These are phyloP conservation scores for Suillus spraguei DNA, from an alignment of 768 basidiomycete species.

Conservation along the genomic window DNA sequence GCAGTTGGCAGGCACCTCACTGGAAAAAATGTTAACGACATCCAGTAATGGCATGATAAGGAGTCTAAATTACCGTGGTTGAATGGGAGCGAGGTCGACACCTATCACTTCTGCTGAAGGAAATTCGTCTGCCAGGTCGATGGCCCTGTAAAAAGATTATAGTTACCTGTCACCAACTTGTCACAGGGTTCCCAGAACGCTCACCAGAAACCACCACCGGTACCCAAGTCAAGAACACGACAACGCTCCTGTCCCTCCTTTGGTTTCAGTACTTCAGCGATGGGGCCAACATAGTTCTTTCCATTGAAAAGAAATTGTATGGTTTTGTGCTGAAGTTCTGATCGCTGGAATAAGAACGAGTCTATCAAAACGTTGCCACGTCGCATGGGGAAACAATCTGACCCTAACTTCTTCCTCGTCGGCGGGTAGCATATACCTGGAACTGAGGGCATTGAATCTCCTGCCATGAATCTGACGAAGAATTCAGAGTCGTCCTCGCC, in stretches of 20 bases:
- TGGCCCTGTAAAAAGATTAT: conserved; percentile 49
- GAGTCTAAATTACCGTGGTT: conserved; percentile 54
- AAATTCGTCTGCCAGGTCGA: conserved; percentile 76
- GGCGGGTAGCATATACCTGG: conserved; percentile 62
- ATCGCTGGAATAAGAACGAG: conserved; percentile 46
- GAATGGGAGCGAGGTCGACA: conserved; percentile 72
- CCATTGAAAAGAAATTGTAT: conserved; percentile 68
- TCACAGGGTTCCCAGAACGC: conserved; percentile 17
- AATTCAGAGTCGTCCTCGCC: conserved; percentile 51
- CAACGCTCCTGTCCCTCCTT: conserved; percentile 32
- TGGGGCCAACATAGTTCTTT: conserved; percentile 67
- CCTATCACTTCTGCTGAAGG: conserved; percentile 66
- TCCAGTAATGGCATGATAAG: conserved; percentile 7
- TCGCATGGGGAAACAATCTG: conserved; percentile 14
- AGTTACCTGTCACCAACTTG: conserved; percentile 7
- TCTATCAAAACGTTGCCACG: conserved; percentile 9
- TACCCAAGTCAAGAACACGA: conserved; percentile 67
- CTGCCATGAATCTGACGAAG: conserved; percentile 58
- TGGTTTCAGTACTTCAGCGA: conserved; percentile 53
- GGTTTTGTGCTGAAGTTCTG: conserved; percentile 62
- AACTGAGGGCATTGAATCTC: conserved; percentile 56
- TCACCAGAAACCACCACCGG: conserved; percentile 66
- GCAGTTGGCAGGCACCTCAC: conserved; percentile 71
- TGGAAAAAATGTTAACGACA: conserved; percentile 31
- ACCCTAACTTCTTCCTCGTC: conserved; percentile 70